A percentile compares a stretch with the other conserved stretches of the same genome.
Conservation (phyloP, 1,284 basidiomycete genomes). For the Xerocomus nothofagi region DNA sequence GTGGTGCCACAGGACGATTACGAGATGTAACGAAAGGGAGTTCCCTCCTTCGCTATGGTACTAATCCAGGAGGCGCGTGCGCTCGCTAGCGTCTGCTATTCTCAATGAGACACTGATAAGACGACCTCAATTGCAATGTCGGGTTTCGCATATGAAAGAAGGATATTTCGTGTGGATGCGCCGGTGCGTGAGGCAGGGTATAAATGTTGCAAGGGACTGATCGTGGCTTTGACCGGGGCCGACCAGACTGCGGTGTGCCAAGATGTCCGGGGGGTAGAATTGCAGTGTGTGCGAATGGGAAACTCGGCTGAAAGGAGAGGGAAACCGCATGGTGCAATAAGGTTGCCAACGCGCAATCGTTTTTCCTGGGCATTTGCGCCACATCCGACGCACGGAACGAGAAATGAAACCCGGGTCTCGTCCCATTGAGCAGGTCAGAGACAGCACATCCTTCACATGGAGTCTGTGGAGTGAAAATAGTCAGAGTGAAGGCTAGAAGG, state of each 20-base stretch:
- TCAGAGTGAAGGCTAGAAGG: neutral
- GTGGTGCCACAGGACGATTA: slow-evolving; percentile 13
- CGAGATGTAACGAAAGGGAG: slow-evolving; percentile 16
- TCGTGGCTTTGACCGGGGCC: slow-evolving; percentile 13
- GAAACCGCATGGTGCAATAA: slow-evolving; percentile 5
- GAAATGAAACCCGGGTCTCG: neutral
- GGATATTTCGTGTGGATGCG: slow-evolving; percentile 6
- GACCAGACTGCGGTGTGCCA: slow-evolving; percentile 7
- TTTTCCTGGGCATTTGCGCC: slow-evolving; percentile 15
- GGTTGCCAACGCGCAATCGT: neutral
- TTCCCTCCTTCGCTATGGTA: slow-evolving; percentile 10
- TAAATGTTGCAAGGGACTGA: slow-evolving; percentile 14
- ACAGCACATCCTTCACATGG: neutral
- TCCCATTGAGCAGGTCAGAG: neutral
- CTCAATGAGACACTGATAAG: slow-evolving; percentile 11
- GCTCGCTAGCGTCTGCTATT: slow-evolving; percentile 1
- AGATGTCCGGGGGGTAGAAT: slow-evolving; percentile 2
- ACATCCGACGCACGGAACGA: slow-evolving; percentile 14
- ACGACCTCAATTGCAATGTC: neutral
- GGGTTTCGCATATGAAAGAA: slow-evolving; percentile 7
- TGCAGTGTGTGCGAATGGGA: slow-evolving; percentile 3
- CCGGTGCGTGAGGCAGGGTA: slow-evolving; percentile 1
- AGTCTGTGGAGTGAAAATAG: slow-evolving; percentile 4
- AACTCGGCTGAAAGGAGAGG: neutral
- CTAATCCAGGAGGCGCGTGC: slow-evolving; percentile 17